Conservation (phyloP, 2,329 filamentous ascomycete genomes). For the Fusarium camptoceras region DNA sequence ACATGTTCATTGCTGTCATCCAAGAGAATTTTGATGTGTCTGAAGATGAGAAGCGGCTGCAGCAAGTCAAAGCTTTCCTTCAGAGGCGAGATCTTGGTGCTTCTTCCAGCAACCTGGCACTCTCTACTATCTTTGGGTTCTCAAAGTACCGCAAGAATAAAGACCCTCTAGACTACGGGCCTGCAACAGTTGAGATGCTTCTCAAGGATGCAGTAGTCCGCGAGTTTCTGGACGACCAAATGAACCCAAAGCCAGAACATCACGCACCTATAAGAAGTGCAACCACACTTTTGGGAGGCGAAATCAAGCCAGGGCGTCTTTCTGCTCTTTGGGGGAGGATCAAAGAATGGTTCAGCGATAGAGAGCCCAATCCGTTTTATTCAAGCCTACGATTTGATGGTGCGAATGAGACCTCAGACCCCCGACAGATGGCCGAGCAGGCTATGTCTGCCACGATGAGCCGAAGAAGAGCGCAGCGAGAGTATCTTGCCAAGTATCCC, state of each 20-base stretch:
- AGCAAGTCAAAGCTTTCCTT: conserved; percentile 95
- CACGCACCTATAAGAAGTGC: conserved; percentile 48
- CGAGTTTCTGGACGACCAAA: conserved; percentile 83
- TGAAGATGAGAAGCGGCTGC: conserved; percentile 95
- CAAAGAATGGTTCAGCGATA: conserved; percentile 66
- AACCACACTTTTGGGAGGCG: conserved; percentile 53
- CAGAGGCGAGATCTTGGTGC: conserved; percentile 88
- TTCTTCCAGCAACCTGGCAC: conserved; percentile 77
- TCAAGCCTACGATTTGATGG: conserved; percentile 77
- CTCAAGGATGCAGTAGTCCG: conserved; percentile 95
- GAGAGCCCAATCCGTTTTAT: conserved; percentile 95
- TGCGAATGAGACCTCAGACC: conserved; percentile 82
- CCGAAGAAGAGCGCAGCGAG: conserved; percentile 87
- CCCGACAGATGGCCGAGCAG: conserved; percentile 88
- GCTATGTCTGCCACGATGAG: conserved; percentile 85
- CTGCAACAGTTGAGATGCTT: conserved; percentile 93
- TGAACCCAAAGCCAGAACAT: conserved; percentile 48
- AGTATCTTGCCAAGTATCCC: conserved; percentile 88
- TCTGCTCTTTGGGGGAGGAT: conserved; percentile 72
- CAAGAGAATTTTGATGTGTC: conserved; percentile 99
- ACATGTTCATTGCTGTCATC: conserved; percentile 99
- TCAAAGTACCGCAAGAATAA: conserved; percentile 69
- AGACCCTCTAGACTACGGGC: conserved; percentile 92
- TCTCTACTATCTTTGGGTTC: conserved; percentile 77
- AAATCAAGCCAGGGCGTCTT: conserved; percentile 68